These are phyloP conservation scores for Camelina laxa DNA, from an alignment of 345 rosid genomes.

Conservation along the genomic window DNA sequence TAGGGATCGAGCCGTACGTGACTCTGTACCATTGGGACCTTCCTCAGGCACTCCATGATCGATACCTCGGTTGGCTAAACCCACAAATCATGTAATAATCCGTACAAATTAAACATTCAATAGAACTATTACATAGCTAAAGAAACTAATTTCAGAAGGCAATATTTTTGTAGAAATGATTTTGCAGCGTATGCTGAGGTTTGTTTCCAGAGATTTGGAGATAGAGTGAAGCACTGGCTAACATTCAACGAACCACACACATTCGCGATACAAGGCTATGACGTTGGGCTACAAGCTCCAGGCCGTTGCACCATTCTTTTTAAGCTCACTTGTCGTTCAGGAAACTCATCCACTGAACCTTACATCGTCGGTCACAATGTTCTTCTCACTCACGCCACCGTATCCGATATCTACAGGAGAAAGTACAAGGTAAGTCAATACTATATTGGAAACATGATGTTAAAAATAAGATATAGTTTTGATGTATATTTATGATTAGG, in stretches of 20 bases:
- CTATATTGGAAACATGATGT: neutral
- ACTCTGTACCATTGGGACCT: conserved; percentile 98
- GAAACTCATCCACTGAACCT: conserved; percentile 94
- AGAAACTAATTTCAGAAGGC: neutral
- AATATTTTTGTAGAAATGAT: conserved; percentile 60
- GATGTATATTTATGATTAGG: conserved; percentile 43
- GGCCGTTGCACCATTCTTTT: conserved; percentile 82
- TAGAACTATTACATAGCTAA: neutral
- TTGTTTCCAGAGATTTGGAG: conserved; percentile 86
- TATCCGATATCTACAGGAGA: conserved; percentile 62
- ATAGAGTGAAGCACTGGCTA: conserved; percentile 91
- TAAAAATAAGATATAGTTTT: conserved; percentile 2
- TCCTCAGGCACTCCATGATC: conserved; percentile 83
- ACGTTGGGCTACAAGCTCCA: conserved; percentile 85
- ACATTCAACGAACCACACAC: conserved; percentile 97
- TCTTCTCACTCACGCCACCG: conserved; percentile 72
- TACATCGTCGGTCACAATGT: conserved; percentile 84
- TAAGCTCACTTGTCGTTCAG: conserved; percentile 64
- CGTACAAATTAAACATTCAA: neutral
- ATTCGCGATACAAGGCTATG: conserved; percentile 82
- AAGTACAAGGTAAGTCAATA: conserved; percentile 66
- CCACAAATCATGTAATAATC: conserved; percentile 65
- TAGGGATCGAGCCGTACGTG: conserved; percentile 92
- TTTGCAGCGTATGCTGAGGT: conserved; percentile 78
- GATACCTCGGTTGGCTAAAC: conserved; percentile 84